Base-by-base conservation (phyloP, 2,329 filamentous ascomycete genomes). In the Arthroderma sp. region DNA sequence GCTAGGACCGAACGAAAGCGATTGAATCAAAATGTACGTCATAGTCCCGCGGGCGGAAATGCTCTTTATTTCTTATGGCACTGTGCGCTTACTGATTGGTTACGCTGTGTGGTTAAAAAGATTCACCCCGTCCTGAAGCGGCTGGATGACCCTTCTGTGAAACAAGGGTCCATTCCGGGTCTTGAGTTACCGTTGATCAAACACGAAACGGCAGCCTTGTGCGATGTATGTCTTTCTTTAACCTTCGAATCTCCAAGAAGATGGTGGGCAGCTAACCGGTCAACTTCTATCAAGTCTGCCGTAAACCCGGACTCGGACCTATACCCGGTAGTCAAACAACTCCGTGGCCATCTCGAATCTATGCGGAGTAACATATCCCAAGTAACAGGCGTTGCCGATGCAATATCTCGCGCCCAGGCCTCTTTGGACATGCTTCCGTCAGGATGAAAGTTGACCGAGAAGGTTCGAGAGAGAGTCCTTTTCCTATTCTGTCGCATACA, bases 341-440 rank as follows among this genome's bases (percentile, higher is more conserved):
- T 69, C 9, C 61, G 61, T 43, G 61, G 55, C 32, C 66, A 69
- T 57, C 57, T 69, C 11, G 57, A 59, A 49, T 69, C 66, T 4
- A 68, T 69, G 61, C 61, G 63, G 45, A 62, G 53, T 43, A 69
- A 69, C 44, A 57, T 56, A 2, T 55, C 57, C 10, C 62, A 64
- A 10, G 54, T 66, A 30, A 47, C 49, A 33, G 63, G 61, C 3
- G 50, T 67, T 31, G 55, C 53, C 6, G 61, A 65, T 42, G 63
- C 62, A 5, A 59, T 67, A 44, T 53, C 53, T 33, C 58, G 61
- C 34, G 60, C 64, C 29, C 47, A 49, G 43, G 45, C 48, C 9
- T 41, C 48, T 27, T 45, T 52, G 22, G 48, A 45, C 34, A 45
- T 50, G 41, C 40, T 52, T 3, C 50, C 50, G 1, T 33, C 48